Evolutionary conservation across 2,329 filamentous ascomycete genomes (phyloP), one percentile per base, ranked within the genome.

Genomic region (Akanthomyces muscarius): DNA sequence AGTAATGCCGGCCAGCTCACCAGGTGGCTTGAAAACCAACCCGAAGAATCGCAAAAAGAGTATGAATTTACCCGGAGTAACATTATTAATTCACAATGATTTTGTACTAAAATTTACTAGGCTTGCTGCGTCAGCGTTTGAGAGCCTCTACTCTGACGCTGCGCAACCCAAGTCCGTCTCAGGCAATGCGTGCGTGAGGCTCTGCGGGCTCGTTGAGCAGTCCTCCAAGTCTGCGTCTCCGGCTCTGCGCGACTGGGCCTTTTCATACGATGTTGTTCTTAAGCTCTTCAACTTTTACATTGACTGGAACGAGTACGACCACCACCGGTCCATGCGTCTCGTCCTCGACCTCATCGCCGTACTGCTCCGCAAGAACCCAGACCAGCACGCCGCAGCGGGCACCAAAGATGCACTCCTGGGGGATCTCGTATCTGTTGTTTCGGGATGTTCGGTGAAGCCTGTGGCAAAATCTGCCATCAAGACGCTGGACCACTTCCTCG

Each of bases 391-490:
- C 23, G 74, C 75, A 2, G 69, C 68, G 14, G 64, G 71, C 4
- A 76, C 81, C 38, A 83, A 82, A 67, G 67, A 71, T 21, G 71
- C 70, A 18, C 77, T 88, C 7, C 69, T 87, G 18, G 72, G 79
- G 30, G 81, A 77, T 5, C 78, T 87, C 7, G 69, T 89, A 18
- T 81, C 83, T 1, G 84, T 88, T 16, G 81, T 90, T 48, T 80
- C 82, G 25, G 81, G 84, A 63, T 80, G 84, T 64, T 85, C 85
- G 41, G 80, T 86, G 18, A 86, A 84, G 66, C 83, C 86, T 11
- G 79, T 88, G 58, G 86, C 87, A 47, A 91, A 91, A 71, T 89
- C 89, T 42, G 85, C 87, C 7, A 82, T 92, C 65, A 87, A 88
- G 69, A 83, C 83, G 18, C 76, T 91, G 44, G 86, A 89, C 54